Evolutionary conservation across 2,329 filamentous ascomycete genomes (phyloP).

Genomic region (Colletotrichum somersetense): DNA sequence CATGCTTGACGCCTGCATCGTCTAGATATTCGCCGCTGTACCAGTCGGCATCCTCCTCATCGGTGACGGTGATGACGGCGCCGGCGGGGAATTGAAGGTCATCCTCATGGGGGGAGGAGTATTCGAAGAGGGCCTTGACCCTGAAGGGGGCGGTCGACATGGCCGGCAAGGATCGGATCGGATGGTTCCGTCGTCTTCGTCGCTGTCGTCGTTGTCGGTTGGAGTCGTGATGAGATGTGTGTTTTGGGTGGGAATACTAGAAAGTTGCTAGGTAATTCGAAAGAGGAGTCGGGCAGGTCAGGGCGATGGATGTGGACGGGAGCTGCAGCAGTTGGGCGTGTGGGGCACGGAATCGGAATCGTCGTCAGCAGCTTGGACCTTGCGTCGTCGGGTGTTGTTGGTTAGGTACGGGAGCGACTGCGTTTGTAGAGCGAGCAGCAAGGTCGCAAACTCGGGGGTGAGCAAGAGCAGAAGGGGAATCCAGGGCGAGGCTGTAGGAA

Average conservation of each 20-base stretch:
- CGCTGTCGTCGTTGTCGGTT: slow-evolving; percentile 20
- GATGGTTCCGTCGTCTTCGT: slow-evolving; percentile 13
- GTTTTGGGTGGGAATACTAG: slow-evolving; percentile 10
- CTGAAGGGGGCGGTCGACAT: slow-evolving; percentile 77
- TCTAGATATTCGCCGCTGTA: slow-evolving; percentile 90
- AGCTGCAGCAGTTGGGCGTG: slow-evolving; percentile 26
- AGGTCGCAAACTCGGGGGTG: slow-evolving; percentile 10
- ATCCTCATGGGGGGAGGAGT: slow-evolving; percentile 92
- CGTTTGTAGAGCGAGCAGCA: slow-evolving; percentile 10
- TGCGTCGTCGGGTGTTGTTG: slow-evolving; percentile 27
- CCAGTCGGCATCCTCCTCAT: slow-evolving; percentile 94
- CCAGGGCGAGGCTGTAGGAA: slow-evolving; percentile 7
- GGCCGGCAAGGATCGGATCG: slow-evolving; percentile 36
- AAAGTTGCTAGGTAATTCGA: slow-evolving; percentile 28
- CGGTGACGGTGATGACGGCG: slow-evolving; percentile 94
- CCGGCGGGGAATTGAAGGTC: slow-evolving; percentile 88
- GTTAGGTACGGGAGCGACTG: slow-evolving; percentile 18
- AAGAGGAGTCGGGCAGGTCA: slow-evolving; percentile 39
- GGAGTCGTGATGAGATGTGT: slow-evolving; percentile 9
- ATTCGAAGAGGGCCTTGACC: slow-evolving; percentile 97
- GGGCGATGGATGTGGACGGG: slow-evolving; percentile 8
- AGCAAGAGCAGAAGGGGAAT: not conserved
- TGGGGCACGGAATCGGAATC: slow-evolving; percentile 41
- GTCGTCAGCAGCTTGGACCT: slow-evolving; percentile 42
- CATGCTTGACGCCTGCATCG: slow-evolving; percentile 77